Evolutionary conservation across 2,329 filamentous ascomycete species (phyloP), one percentile per base, ranked within the genome.

Genomic region (Colletotrichum ledebouriae): DNA sequence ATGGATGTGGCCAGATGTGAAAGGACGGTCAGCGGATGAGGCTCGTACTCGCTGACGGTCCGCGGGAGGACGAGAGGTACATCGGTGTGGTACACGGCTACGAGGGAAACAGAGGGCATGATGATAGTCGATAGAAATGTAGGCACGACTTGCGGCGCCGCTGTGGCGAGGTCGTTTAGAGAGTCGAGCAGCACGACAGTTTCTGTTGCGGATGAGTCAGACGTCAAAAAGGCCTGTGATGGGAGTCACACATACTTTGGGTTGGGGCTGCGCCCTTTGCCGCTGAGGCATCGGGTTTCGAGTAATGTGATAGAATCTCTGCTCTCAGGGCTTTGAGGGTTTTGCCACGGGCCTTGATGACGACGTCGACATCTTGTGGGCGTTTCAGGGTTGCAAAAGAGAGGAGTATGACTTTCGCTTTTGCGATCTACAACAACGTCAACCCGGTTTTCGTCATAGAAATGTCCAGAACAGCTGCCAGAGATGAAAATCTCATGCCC

Each of bases 1-100:
- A 98, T 87, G 3, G 94, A 91, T 3, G 96, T 99, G n/a, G 94
- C 93, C 66, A 98, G 89, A 79, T 97, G 97, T 52, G 86, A 87
- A 22, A 98, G 84, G 1, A 94, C 82, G 1, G 89, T 89, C 12
- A 97, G 84, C 0, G 94, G 89, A 33, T 88, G 81, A 1, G 94
- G 93, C 17, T 87, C 82, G 78, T 93, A 90, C 74, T 87, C 84
- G 72, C 78, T 81, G 59, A 77, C 79, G 7, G 77, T 76, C 41
- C 65, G 79, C 34, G 76, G 78, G 79, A 86, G 78, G 61, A 82
- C 73, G 29, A 89, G 78, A 1, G 93, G 91, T 4, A 95, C 86
- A 79, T 98, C 95, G 59, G 86, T 83, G 81, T 98, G 96, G 78
- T 97, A 97, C 67, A 92, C 87, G 49, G 90, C 90, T 6, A 98